Percentiles rank a stretch among this genome's conserved stretches.
Conservation (phyloP, 768 basidiomycete genomes). For the Agaricus blazei region DNA sequence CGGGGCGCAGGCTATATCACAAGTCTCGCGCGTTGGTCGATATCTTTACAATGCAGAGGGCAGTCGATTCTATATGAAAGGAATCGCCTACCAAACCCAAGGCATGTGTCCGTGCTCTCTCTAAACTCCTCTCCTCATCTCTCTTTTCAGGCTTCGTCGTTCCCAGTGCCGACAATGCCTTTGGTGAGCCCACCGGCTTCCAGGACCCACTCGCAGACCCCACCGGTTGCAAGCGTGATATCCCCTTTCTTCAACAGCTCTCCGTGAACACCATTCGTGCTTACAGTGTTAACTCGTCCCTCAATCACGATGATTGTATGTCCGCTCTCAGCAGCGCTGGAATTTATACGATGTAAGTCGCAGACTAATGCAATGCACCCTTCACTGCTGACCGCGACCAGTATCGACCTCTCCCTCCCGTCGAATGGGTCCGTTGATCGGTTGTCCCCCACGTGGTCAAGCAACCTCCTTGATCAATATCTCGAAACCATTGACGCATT, state of each 20-base stretch:
- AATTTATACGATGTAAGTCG: conserved; percentile 82
- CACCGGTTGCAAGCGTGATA: conserved; percentile 68
- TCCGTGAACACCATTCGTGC: conserved; percentile 79
- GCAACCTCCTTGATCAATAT: conserved; percentile 76
- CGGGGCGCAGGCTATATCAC: conserved; percentile 60
- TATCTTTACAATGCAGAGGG: conserved; percentile 80
- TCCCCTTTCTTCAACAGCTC: conserved; percentile 71
- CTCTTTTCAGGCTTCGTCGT: conserved; percentile 33
- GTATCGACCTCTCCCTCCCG: conserved; percentile 83
- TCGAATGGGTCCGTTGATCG: conserved; percentile 84
- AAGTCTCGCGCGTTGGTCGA: conserved; percentile 64
- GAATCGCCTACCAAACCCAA: conserved; percentile 80
- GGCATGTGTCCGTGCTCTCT: conserved; percentile 33
- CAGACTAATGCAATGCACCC: not conserved
- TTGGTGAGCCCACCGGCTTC: conserved; percentile 69
- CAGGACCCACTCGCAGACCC: conserved; percentile 72
- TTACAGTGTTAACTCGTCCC: conserved; percentile 78
- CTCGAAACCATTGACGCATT: conserved; percentile 73
- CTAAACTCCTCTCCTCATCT: conserved; percentile 3
- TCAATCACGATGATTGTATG: conserved; percentile 91
- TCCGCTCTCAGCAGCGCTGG: conserved; percentile 63
- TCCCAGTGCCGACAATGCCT: conserved; percentile 49
- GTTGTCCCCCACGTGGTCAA: conserved; percentile 67
- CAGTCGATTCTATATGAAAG: conserved; percentile 83
- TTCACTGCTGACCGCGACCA: conserved; percentile 25